Evolutionary conservation across 805 yeast genomes (phyloP), one percentile per base, ranked within the genome.

Genomic region (Metschnikowia anglica): DNA sequence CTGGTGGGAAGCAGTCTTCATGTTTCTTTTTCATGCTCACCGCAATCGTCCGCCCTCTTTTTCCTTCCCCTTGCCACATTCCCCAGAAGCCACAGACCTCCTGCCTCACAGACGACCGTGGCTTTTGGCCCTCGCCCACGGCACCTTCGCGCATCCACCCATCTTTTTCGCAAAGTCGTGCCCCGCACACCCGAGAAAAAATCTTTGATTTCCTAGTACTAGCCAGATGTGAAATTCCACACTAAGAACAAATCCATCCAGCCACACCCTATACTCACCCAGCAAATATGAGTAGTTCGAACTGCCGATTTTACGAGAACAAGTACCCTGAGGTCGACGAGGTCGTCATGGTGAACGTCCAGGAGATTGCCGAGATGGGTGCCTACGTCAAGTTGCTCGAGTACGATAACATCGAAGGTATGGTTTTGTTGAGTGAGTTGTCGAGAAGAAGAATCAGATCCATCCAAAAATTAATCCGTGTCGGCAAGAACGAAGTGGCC

Each of bases 391-490:
- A 89, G 68, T 77, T 93, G 53, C 77, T 93, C 52, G 99, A 93
- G 70, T 93, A 93, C 63, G 98, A 93, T 71, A 93, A 91, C 66
- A 91, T 93, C 62, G 99, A 93, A 71, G 99, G 99, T 61, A 93
- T 93, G 99, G 96, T 93, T 45, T 75, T 93, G 53, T 79, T 93
- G 59, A 85, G 96, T 31, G 99, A 93, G 72, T 79, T 93, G 56
- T 90, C 98, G 27, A 87, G 99, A 80, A 88, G 99, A 77, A 95
- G 99, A 74, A 93, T 93, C 60, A 81, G 99, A 68, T 88, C 97
- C 41, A 93, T 93, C 62, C 99, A 93, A 71, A 93, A 93, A 66
- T 80, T 89, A 65, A 90, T 93, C 67, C 85, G 98, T 73, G 98
- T 93, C 51, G 99, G 99, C 53, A 88, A 95, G 66, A 93, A 93